Evolutionary conservation across 257 asterid genomes (phyloP), one percentile per base, ranked within the genome.

Genomic region (Ophiorrhiza pumila): DNA sequence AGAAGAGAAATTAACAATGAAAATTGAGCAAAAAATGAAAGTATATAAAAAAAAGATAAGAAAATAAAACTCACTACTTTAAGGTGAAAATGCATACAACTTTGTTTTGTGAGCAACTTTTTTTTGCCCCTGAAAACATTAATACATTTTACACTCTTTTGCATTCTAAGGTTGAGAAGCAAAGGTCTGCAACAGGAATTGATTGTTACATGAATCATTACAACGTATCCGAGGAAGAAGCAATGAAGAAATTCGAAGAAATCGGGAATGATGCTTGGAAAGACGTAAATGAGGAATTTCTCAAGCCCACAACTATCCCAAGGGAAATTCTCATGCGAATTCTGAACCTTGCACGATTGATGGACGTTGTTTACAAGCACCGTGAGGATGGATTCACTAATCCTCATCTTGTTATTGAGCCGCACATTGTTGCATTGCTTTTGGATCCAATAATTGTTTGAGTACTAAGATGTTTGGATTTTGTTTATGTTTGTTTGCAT

Each of bases 231-330:
- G 71, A 80, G 49, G 63, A 78, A 71, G 88, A 65, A 3, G 89
- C 94, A 20, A 71, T 80, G 75, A 47, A 61, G 5, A 77, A 83
- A 57, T 84, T 86, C 1, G 66, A 53, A 0, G 74, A 55, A 4
- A 81, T 84, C 32, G 84, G 73, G 3, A 83, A 77, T 64, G 61
- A 72, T 46, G 88, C 85, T 4, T 88, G 94, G 94, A 86, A 84
- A 60, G 89, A 82, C 32, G 75, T 82, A 0, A 88, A 84, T 62
- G 88, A 81, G 23, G 89, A 80, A 62, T 47, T 46, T 42, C 57
- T 75, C 15, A 74, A 64, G 60, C 81, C 76, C 45, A 69, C 73
- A 2, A 7, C 65, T 2, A 78, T 77, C 23, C 32, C 81, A 0
- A 69, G 34, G 68, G 78, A 74, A 25, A 68, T 83, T 62, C 32